phyloP scores from a whole-genome alignment of 1,139 yeast species.

The Blastobotrys capitulatus region DNA sequence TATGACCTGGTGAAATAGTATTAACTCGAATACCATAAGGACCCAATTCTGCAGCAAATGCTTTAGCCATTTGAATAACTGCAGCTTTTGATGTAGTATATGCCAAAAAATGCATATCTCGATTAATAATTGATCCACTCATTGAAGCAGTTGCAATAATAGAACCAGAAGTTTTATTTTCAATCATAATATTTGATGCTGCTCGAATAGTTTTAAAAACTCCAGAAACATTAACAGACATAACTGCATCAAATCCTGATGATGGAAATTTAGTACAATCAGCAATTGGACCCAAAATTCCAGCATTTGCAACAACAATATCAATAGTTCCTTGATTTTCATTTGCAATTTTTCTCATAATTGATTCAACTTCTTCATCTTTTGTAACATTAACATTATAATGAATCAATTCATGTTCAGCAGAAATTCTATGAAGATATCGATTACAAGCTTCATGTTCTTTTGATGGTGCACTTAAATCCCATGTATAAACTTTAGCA shows the following conservation, averaged over 20 bases:
- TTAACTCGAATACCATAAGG: conserved; percentile 66
- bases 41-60: conserved; percentile 82
- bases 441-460: conserved; percentile 58
- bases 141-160: conserved; percentile 72
- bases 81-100: conserved; percentile 84
- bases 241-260: conserved; percentile 61
- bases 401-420: conserved; percentile 35
- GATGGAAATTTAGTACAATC: conserved; percentile 5
- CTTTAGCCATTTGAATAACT: conserved; percentile 63
- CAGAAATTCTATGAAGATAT: conserved; percentile 56
- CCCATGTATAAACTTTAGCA: conserved; percentile 49
- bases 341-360: conserved; percentile 51
- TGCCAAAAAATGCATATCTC: conserved; percentile 77
- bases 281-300: conserved; percentile 30
- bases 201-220: conserved; percentile 64
- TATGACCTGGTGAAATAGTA: conserved; percentile 75
- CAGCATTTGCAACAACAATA: conserved; percentile 57
- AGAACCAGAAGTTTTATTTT: conserved; percentile 49
- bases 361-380: conserved; percentile 50
- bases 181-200: conserved; percentile 54
- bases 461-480: conserved; percentile 36
- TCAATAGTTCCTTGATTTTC: conserved; percentile 63
- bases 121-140: conserved; percentile 79
- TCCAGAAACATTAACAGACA: conserved; percentile 74
- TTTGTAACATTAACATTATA: conserved; percentile 43